phyloP scores from a whole-genome alignment of 1,139 yeast genomes.

The Protomyces macrosporus region DNA sequence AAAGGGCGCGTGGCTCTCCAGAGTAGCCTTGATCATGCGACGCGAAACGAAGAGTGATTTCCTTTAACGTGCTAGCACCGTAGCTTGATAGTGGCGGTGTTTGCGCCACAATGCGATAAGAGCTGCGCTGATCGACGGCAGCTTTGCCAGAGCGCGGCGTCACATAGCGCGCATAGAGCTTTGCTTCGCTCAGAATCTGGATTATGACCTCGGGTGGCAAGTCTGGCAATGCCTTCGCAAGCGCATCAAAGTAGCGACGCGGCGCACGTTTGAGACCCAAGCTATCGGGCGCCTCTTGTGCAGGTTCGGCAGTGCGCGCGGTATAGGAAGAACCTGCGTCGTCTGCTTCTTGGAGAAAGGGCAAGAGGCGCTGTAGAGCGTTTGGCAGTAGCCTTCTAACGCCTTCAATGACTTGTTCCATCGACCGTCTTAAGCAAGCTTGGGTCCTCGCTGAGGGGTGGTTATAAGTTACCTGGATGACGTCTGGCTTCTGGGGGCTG shows the following conservation, averaged over 20 bases:
- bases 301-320: neutral
- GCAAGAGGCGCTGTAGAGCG: neutral
- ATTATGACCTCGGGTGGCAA: neutral
- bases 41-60: neutral
- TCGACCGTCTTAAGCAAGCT: neutral
- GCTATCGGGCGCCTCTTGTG: neutral
- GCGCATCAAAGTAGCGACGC: neutral
- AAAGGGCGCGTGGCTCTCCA: neutral
- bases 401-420: neutral
- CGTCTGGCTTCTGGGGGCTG: neutral
- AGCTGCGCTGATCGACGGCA: neutral
- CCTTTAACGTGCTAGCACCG: neutral
- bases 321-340: neutral
- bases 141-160: neutral
- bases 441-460: neutral
- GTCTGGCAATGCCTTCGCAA: neutral
- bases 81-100: neutral
- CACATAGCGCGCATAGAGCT: neutral
- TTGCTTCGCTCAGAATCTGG: neutral
- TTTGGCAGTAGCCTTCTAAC: neutral
- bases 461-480: neutral
- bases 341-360: neutral
- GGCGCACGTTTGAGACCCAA: neutral
- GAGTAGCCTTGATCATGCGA: conserved; percentile 21
- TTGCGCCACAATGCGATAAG: neutral